Base-by-base conservation (phyloP, 1,284 basidiomycete species). In the Microbotryomycetes sp. region DNA sequence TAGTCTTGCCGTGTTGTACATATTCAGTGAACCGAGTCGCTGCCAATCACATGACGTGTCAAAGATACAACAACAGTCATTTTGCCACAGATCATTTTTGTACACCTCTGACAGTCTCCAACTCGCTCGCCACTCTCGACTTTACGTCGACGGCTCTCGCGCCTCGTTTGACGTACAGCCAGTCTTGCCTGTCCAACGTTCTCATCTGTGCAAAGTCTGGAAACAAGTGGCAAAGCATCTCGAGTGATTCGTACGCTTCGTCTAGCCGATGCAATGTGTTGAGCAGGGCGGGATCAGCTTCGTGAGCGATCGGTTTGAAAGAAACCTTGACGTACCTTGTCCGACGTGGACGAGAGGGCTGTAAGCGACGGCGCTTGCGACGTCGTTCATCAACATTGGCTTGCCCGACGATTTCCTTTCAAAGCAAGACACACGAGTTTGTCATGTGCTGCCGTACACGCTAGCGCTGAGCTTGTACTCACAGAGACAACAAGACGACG, bases 181-280 rank as follows among this genome's bases (percentile, higher is more conserved):
- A 65, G 3, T 53, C 51, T 41, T 68, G 56, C 0, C 48, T 26
- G 13, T 61, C 59, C 24, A 63, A 57, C n/a, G 28, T 24, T n/a
- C 61, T 63, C 59, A 56, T 56, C 35, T 59, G 59, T n/a, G 55
- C 49, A 26, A 68, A 68, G 18, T 61, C 52, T 46, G 66, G 61
- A 41, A 62, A 68, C 35, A 52, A 45, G 2, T 28, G 3, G 4
- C 61, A 59, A 55, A 68, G 64, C 47, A 65, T 54, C 3, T 29
- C n/a, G 21, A 68, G 48, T 9, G 64, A 54, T 13, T 59, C 56
- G n/a, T 57, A 48, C 4, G 66, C 62, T 48, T 68, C 66, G 52
- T 65, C 63, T 65, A 31, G 60, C 62, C 41, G 18, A 28, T 2
- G 15, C 2, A 4, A 27, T 52, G 24, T 18, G 50, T 29, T 29